Conservation (phyloP, 139 green algal species). For the Dunaliella primolecta region DNA sequence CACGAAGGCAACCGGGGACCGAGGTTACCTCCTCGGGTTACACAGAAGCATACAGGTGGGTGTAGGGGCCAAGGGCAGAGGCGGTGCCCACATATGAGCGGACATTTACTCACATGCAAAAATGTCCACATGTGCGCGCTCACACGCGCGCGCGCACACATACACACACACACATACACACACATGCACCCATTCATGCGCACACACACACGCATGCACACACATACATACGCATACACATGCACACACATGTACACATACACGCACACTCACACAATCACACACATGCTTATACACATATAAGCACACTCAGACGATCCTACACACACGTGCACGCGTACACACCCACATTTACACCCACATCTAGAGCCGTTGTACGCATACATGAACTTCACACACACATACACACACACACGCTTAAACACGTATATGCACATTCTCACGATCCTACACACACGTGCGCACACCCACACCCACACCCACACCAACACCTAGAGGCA, state of each 20-base stretch:
- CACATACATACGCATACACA: too few relatives aligned
- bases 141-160: too few relatives aligned
- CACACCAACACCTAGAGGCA: too few relatives aligned
- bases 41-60: slow-evolving; percentile 27
- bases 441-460: too few relatives aligned
- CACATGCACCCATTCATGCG: background rate
- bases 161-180: background rate
- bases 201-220: background rate
- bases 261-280: background rate
- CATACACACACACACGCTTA: background rate
- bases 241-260: too few relatives aligned
- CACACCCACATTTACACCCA: too few relatives aligned
- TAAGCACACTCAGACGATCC: too few relatives aligned
- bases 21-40: slow-evolving; percentile 20
- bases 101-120: background rate
- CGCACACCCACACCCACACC: too few relatives aligned
- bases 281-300: too few relatives aligned
- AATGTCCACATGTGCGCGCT: background rate
- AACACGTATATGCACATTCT: too few relatives aligned
- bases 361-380: too few relatives aligned
- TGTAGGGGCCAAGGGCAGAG: background rate
- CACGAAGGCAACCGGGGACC: slow-evolving; percentile 21
- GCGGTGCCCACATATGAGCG: too few relatives aligned
- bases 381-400: background rate
- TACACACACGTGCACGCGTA: background rate